Evolutionary conservation across 2,329 filamentous ascomycete genomes (phyloP).

Genomic region (Hypoxylon sp.): DNA sequence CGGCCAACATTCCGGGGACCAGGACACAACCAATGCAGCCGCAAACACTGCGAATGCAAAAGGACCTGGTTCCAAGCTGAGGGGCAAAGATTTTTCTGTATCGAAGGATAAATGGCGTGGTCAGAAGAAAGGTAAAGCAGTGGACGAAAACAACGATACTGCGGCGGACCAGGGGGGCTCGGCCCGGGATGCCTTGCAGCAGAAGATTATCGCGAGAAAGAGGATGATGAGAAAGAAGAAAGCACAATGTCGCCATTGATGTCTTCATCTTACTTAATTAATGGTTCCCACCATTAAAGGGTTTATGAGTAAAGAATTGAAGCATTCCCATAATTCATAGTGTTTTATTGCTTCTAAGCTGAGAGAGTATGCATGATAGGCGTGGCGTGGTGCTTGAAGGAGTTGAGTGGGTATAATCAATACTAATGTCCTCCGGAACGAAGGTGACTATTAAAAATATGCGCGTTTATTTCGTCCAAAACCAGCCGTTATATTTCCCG

Average conservation of each 20-base stretch:
- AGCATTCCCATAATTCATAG: background rate
- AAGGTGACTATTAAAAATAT: background rate
- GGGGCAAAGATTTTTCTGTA: slow-evolving; percentile 53
- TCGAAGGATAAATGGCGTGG: slow-evolving; percentile 50
- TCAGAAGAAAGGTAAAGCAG: slow-evolving; percentile 38
- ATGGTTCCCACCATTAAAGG: background rate
- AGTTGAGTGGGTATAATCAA: slow-evolving; percentile 7
- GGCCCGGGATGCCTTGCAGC: slow-evolving; percentile 63
- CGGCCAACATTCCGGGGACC: slow-evolving; percentile 50
- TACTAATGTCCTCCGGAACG: slow-evolving; percentile 2
- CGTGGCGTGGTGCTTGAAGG: background rate
- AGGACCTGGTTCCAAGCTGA: slow-evolving; percentile 30
- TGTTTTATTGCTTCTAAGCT: slow-evolving; percentile 16
- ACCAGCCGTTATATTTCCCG: slow-evolving; percentile 30
- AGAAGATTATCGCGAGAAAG: slow-evolving; percentile 89
- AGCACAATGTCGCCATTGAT: slow-evolving; percentile 56
- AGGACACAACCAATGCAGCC: slow-evolving; percentile 37
- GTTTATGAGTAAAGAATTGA: background rate
- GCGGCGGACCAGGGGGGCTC: slow-evolving; percentile 46
- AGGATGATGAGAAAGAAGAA: slow-evolving; percentile 81
- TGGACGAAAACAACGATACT: slow-evolving; percentile 29
- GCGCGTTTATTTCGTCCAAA: slow-evolving; percentile 33
- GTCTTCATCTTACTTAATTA: background rate
- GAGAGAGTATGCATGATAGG: background rate
- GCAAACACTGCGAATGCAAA: slow-evolving; percentile 12